A percentile compares a stretch with the other conserved stretches of the same genome.
These are phyloP conservation scores for Haplosporangium sp. DNA, from an alignment of 371 early-diverging fungal species.

Conservation along the genomic window DNA sequence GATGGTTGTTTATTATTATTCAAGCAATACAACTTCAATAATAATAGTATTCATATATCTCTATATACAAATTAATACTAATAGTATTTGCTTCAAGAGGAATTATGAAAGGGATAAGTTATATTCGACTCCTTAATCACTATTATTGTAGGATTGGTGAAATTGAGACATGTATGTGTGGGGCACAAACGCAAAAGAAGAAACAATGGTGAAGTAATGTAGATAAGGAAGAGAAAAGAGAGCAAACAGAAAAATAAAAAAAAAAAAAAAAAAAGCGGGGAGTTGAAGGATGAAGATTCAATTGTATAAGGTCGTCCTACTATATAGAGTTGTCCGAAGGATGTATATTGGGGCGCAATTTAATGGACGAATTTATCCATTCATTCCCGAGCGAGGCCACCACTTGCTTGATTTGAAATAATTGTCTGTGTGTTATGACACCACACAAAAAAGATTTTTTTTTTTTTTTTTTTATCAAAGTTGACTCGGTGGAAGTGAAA, in stretches of 20 bases:
- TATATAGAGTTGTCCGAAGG: background rate
- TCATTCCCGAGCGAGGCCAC: background rate
- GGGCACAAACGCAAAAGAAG: constrained; percentile 19
- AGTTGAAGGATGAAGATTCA: background rate
- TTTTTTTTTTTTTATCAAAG: constrained; percentile 1
- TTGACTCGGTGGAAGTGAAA: constrained; percentile 51
- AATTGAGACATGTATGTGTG: constrained; percentile 1
- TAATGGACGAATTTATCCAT: background rate
- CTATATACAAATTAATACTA: too few relatives aligned
- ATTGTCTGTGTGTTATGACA: background rate
- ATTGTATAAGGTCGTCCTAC: background rate
- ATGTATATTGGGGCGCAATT: background rate
- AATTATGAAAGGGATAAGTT: too few relatives aligned
- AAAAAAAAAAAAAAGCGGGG: background rate
- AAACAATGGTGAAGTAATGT: too few relatives aligned
- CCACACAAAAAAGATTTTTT: background rate
- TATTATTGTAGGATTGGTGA: background rate
- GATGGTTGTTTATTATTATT: too few relatives aligned
- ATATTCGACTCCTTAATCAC: too few relatives aligned
- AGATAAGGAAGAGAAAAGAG: constrained; percentile 8
- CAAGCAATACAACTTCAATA: too few relatives aligned
- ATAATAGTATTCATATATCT: too few relatives aligned
- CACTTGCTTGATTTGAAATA: background rate
- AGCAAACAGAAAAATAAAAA: constrained; percentile 3
- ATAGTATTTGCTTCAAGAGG: too few relatives aligned